Evolutionary conservation across 495 filamentous ascomycete species (phyloP), one percentile per base, ranked within the genome.

Genomic region (Lasiosphaeris hirsuta): DNA sequence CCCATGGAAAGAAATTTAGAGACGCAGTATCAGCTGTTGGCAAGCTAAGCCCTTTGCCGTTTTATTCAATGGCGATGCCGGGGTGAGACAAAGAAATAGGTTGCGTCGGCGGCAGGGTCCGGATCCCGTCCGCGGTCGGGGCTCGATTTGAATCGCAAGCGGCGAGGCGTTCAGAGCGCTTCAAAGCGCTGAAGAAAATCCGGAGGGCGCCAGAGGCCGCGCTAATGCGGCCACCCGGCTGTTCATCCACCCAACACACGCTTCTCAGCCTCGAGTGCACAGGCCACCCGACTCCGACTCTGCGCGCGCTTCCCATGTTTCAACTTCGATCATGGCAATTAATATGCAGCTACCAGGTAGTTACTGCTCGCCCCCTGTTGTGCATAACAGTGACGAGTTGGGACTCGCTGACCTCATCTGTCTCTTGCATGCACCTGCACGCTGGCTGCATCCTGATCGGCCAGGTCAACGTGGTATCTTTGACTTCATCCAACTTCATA

Each of bases 1-100:
- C 67, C 63, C 64, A 68, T 68, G 59, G 61, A 63, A 30, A 30
- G 23, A 30, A 34, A 51, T 47, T 43, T 41, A 35, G 36, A 19
- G 54, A 53, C 34, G 48, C 10, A 19, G 54, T 9, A 14, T 38
- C 52, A 39, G 49, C 18, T 34, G 43, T 19, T 13, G 46, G 59
- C 43, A 47, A 49, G 10, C 43, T 10, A 30, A 36, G 41, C n/a
- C 8, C 15, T 18, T 15, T 13, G 34, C 17, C 17, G 10, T 30
- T 40, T 10, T 5, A 19, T 18, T 23, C 49, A 51, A 51, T 51
- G 8, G 48, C 48, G 9, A 19, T 15, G 14, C 19, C 15, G 9
- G 13, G 18, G 15, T 11, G 33, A 37, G 49, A 1, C n/a, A 19
- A 39, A 17, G 51, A 35, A 19, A 30, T 30, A 33, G 38, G 38